phyloP scores from a whole-genome alignment of 495 filamentous ascomycete species.

The Neurospora sublineolata region DNA sequence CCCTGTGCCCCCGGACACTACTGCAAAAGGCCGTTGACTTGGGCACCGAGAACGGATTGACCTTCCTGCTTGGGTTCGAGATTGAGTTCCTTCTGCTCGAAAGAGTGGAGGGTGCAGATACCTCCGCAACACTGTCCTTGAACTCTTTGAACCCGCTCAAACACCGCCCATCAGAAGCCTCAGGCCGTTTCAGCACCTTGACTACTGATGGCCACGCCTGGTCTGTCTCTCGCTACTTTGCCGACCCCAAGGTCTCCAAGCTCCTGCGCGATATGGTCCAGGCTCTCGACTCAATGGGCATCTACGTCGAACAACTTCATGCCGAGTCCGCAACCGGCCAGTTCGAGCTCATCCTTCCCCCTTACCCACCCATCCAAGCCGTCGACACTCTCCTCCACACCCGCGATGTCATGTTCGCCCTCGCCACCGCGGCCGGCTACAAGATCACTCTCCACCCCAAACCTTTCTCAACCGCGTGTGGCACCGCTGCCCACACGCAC shows the following conservation, averaged over 20 bases:
- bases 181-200: slow-evolving; percentile 16
- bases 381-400: slow-evolving; percentile 65
- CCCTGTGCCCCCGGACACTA: slow-evolving; percentile 48
- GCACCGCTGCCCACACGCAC: slow-evolving; percentile 59
- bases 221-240: slow-evolving; percentile 46
- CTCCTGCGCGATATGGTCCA: slow-evolving; percentile 53
- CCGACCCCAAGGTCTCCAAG: slow-evolving; percentile 41
- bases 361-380: slow-evolving; percentile 51
- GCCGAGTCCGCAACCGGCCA: slow-evolving; percentile 65
- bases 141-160: neutral
- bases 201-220: slow-evolving; percentile 48
- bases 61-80: slow-evolving; percentile 65
- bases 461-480: slow-evolving; percentile 46
- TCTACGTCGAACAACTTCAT: slow-evolving; percentile 65
- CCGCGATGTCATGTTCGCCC: slow-evolving; percentile 51
- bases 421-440: slow-evolving; percentile 47
- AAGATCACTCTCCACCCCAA: slow-evolving; percentile 72
- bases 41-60: slow-evolving; percentile 32
- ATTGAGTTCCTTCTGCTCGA: slow-evolving; percentile 68
- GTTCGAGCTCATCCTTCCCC: slow-evolving; percentile 68
- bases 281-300: slow-evolving; percentile 46
- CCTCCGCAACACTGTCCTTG: slow-evolving; percentile 13
- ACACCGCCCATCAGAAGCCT: neutral
- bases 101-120: slow-evolving; percentile 17
- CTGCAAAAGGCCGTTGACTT: slow-evolving; percentile 41